phyloP scores from a whole-genome alignment of 164 flowering plant species.

The Vitis vinifera region DNA sequence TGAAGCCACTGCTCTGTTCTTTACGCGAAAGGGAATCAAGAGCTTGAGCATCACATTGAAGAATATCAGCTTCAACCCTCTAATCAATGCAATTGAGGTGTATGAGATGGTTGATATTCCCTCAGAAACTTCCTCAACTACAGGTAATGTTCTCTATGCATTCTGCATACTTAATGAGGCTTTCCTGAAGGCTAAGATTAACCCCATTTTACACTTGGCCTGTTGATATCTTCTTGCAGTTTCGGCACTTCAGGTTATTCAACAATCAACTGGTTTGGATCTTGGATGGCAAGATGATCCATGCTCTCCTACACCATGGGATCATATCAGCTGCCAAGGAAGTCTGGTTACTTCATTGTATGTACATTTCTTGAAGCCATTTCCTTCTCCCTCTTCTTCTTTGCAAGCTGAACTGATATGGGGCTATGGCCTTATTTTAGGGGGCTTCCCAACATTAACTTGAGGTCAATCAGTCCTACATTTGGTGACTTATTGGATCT shows the following conservation, averaged over 20 bases:
- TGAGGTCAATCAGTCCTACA: constrained; percentile 70
- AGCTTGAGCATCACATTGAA: constrained; percentile 59
- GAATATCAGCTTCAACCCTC: constrained; percentile 56
- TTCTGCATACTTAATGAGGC: background rate
- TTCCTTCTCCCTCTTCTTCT: background rate
- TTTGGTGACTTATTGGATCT: constrained; percentile 84
- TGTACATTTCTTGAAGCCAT: constrained; percentile 11
- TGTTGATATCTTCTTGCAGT: constrained; percentile 42
- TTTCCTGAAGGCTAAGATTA: background rate
- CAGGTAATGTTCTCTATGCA: constrained; percentile 42
- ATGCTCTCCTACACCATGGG: constrained; percentile 77
- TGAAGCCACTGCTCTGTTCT: constrained; percentile 40
- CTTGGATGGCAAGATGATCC: constrained; percentile 92
- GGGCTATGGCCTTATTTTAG: constrained; percentile 25
- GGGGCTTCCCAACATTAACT: constrained; percentile 55
- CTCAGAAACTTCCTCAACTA: constrained; percentile 65
- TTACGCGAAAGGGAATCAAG: constrained; percentile 35
- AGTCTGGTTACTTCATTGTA: constrained; percentile 72
- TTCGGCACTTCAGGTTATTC: constrained; percentile 84
- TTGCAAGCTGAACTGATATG: constrained; percentile 1
- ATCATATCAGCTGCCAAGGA: constrained; percentile 72
- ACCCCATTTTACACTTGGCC: background rate
- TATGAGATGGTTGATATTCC: constrained; percentile 73
- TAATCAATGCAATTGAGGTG: constrained; percentile 78
- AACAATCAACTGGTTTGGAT: constrained; percentile 65